Percentiles rank a stretch among this genome's conserved stretches.
These are phyloP conservation scores for Lophiostoma macrostomum DNA, from an alignment of 495 filamentous ascomycete species.

Conservation along the genomic window DNA sequence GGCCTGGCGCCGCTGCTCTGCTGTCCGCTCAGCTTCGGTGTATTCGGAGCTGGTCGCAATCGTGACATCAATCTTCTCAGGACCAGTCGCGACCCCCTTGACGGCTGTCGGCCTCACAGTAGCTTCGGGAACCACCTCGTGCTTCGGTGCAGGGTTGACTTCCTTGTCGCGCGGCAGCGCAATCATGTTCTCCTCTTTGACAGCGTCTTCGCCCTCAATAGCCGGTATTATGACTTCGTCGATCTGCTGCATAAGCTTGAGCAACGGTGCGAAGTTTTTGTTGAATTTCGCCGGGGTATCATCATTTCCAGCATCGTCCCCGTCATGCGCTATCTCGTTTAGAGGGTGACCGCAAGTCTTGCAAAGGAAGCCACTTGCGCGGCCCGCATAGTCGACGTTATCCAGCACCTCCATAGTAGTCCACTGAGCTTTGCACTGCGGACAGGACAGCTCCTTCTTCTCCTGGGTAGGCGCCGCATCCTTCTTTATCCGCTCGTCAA, in stretches of 20 bases:
- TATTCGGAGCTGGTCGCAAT: slow-evolving; percentile 73
- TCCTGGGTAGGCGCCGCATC: slow-evolving; percentile 74
- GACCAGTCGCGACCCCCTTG: slow-evolving; percentile 65
- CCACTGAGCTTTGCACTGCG: slow-evolving; percentile 74
- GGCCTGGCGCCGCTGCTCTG: slow-evolving; percentile 69
- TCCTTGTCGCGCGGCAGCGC: slow-evolving; percentile 60
- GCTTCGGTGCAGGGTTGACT: slow-evolving; percentile 56
- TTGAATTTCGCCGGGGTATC: slow-evolving; percentile 85
- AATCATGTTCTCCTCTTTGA: slow-evolving; percentile 53
- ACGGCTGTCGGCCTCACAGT: slow-evolving; percentile 61
- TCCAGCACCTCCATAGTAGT: slow-evolving; percentile 85
- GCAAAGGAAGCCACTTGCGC: slow-evolving; percentile 70
- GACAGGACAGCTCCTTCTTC: slow-evolving; percentile 85
- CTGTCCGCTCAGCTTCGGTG: slow-evolving; percentile 69
- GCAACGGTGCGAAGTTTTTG: slow-evolving; percentile 78
- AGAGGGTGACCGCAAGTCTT: slow-evolving; percentile 74
- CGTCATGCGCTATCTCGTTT: slow-evolving; percentile 54
- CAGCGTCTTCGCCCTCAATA: slow-evolving; percentile 80
- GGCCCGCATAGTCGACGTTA: slow-evolving; percentile 48
- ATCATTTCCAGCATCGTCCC: slow-evolving; percentile 58
- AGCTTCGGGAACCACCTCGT: slow-evolving; percentile 48
- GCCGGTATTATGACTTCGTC: slow-evolving; percentile 79
- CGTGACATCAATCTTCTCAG: slow-evolving; percentile 71
- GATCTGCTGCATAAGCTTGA: slow-evolving; percentile 80
- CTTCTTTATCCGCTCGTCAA: slow-evolving; percentile 79